These are phyloP conservation scores for Naematelia encephala DNA, from an alignment of 768 basidiomycete species.

Conservation along the genomic window DNA sequence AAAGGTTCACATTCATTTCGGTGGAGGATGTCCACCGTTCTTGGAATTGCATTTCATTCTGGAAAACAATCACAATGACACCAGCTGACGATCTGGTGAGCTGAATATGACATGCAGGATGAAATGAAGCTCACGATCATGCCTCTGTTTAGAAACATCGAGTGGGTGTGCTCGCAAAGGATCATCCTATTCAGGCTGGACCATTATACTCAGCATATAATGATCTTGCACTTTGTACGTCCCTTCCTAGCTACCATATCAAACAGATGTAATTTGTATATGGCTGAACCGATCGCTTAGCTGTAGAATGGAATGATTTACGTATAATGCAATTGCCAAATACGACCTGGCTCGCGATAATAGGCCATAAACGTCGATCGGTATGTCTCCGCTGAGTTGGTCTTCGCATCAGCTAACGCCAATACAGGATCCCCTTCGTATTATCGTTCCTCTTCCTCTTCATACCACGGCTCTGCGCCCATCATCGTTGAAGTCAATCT, in stretches of 20 bases:
- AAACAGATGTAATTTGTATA: too few species aligned
- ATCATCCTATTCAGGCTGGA: constrained; percentile 43
- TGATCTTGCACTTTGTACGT: constrained; percentile 47
- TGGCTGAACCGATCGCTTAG: constrained; percentile 21
- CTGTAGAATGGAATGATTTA: constrained; percentile 47
- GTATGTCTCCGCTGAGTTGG: constrained; percentile 18
- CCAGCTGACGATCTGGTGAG: constrained; percentile 20
- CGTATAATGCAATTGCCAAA: constrained; percentile 21
- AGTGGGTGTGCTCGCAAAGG: constrained; percentile 23
- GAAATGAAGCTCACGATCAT: background rate
- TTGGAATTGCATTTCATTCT: background rate
- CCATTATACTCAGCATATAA: constrained; percentile 40
- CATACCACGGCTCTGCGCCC: constrained; percentile 45
- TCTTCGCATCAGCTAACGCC: constrained; percentile 1
- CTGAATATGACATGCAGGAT: background rate
- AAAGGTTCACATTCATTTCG: background rate
- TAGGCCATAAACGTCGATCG: constrained; percentile 41
- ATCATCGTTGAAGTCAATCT: constrained; percentile 38
- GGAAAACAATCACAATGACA: background rate
- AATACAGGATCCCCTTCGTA: constrained; percentile 45
- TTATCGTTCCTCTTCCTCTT: constrained; percentile 43
- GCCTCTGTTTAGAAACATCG: constrained; percentile 17
- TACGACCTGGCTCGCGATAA: constrained; percentile 38
- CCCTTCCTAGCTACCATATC: background rate
- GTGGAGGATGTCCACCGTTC: background rate